Conservation (phyloP, 768 basidiomycete genomes). For the Boletus rubroflammeus region DNA sequence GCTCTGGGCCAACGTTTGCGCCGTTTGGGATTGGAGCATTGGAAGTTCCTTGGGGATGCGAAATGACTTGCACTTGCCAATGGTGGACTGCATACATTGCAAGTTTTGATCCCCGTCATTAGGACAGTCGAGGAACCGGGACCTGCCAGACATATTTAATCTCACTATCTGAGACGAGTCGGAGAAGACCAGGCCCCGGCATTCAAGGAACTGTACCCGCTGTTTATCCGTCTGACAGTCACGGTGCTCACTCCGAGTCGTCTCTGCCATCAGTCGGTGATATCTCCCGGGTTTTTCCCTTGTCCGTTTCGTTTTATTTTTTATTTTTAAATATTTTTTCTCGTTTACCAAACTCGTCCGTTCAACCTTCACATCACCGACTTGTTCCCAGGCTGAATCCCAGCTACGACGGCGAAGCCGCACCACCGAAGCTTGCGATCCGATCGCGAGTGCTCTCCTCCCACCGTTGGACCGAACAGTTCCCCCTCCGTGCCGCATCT, state of each 20-base stretch:
- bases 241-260: too few relatives aligned
- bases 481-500: neutral
- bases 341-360: slow-evolving; percentile 17
- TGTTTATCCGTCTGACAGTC: neutral
- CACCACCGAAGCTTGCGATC: slow-evolving; percentile 20
- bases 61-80: slow-evolving; percentile 19
- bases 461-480: neutral
- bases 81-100: neutral
- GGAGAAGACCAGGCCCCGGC: slow-evolving; percentile 7
- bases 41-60: slow-evolving; percentile 19
- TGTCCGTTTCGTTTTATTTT: neutral
- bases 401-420: slow-evolving; percentile 16
- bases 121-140: slow-evolving; percentile 6
- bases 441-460: neutral
- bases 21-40: neutral
- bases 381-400: too few relatives aligned
- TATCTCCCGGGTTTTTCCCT: slow-evolving; percentile 6
- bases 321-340: slow-evolving; percentile 3
- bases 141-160: neutral
- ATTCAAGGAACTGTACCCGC: slow-evolving; percentile 14
- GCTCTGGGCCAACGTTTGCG: slow-evolving; percentile 8
- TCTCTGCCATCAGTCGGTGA: slow-evolving; percentile 1
- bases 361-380: slow-evolving; percentile 11
- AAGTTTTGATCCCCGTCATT: slow-evolving; percentile 25
- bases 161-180: neutral